These are phyloP conservation scores for Senecio squalidus DNA, from an alignment of 140 eudicot genomes.

Conservation along the genomic window DNA sequence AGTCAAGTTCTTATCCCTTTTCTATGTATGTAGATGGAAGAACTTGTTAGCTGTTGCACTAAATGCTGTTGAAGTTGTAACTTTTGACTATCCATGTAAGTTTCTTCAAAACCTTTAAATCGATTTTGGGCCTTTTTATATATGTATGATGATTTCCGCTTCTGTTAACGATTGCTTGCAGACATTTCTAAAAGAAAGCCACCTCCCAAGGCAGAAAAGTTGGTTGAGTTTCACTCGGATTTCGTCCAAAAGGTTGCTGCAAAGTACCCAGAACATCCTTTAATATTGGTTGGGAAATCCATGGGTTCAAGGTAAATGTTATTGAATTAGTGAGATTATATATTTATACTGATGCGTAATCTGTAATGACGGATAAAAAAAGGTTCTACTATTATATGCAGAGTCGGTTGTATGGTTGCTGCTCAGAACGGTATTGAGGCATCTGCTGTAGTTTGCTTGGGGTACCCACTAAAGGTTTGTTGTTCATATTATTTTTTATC, in stretches of 20 bases:
- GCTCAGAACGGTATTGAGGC: slow-evolving; percentile 39
- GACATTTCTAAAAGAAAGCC: slow-evolving; percentile 58
- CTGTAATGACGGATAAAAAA: neutral
- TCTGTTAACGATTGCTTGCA: slow-evolving; percentile 23
- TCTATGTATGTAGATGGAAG: slow-evolving; percentile 64
- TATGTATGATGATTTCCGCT: slow-evolving; percentile 2
- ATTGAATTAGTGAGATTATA: neutral
- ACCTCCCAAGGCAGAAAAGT: slow-evolving; percentile 84
- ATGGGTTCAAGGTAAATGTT: slow-evolving; percentile 83
- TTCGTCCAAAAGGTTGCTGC: slow-evolving; percentile 42
- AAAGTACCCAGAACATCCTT: slow-evolving; percentile 68
- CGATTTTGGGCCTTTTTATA: neutral
- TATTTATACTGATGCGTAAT: neutral
- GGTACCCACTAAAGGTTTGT: slow-evolving; percentile 82
- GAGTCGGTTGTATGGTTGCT: slow-evolving; percentile 93
- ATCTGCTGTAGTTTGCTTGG: slow-evolving; percentile 74
- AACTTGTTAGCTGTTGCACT: slow-evolving; percentile 51
- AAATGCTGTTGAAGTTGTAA: slow-evolving; percentile 70
- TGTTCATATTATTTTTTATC: neutral
- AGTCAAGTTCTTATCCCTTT: too few species aligned
- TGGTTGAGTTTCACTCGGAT: slow-evolving; percentile 67
- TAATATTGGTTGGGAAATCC: slow-evolving; percentile 77
- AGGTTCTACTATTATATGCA: slow-evolving; percentile 20
- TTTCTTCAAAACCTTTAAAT: neutral
- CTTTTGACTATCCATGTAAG: slow-evolving; percentile 94